phyloP scores from a whole-genome alignment of 768 basidiomycete genomes.

The Thelephora ganbajun region DNA sequence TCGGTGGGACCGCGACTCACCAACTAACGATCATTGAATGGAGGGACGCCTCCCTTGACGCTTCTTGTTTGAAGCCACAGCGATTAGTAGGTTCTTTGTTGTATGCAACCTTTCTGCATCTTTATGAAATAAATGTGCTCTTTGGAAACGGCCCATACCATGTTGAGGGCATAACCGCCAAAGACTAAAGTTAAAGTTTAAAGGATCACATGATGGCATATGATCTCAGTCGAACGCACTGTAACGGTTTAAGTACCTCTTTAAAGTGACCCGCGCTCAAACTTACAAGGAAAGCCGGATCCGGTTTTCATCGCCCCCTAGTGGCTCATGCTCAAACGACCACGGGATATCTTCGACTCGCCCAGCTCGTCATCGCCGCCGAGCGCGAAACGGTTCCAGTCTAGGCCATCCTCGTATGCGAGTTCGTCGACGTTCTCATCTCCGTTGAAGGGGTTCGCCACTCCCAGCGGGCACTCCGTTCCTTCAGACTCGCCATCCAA shows the following conservation, averaged over 20 bases:
- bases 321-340: conserved; percentile 17
- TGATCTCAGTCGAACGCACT: too few relatives aligned
- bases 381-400: conserved; percentile 16
- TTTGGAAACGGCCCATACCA: too few relatives aligned
- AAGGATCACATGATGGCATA: too few relatives aligned
- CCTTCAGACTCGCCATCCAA: conserved; percentile 62
- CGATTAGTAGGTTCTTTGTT: too few relatives aligned
- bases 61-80: conserved; percentile 7
- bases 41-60: conserved; percentile 27
- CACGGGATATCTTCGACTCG: conserved; percentile 14
- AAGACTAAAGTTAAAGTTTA: too few relatives aligned
- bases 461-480: conserved; percentile 12
- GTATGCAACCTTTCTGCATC: too few relatives aligned
- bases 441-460: conserved; percentile 5
- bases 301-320: too few relatives aligned
- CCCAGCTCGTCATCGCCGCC: conserved; percentile 17
- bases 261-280: background rate
- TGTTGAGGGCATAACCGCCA: too few relatives aligned
- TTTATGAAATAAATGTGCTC: too few relatives aligned
- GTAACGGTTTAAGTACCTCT: too few relatives aligned
- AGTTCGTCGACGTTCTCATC: conserved; percentile 13
- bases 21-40: conserved; percentile 20
- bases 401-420: conserved; percentile 13
- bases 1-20: conserved; percentile 20
- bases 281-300: too few relatives aligned